A percentile compares a stretch with the other conserved stretches of the same genome.
Conservation (phyloP, 139 green algal species). For the Yamagishiella unicocca region DNA sequence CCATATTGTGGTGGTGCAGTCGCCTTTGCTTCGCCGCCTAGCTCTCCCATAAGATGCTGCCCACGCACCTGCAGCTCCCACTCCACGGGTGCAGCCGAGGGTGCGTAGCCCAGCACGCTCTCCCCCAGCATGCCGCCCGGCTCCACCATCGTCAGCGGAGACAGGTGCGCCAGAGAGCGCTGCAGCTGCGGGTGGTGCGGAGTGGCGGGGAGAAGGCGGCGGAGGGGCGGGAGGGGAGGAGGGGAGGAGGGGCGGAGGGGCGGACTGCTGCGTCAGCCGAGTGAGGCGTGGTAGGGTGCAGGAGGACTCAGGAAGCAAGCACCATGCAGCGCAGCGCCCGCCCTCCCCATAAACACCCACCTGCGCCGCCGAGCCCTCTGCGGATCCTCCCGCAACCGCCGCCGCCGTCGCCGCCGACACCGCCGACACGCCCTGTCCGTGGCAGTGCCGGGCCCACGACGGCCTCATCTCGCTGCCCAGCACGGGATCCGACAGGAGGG, state of each 20-base stretch:
- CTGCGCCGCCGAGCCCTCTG: background rate
- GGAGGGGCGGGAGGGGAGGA: background rate
- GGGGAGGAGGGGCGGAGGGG: background rate
- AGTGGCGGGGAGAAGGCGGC: background rate
- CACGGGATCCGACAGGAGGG: background rate
- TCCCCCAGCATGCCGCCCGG: constrained; percentile 20
- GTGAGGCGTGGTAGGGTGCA: background rate
- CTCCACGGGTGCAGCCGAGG: too few relatives aligned
- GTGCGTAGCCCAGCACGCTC: constrained; percentile 25
- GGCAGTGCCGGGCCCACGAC: background rate
- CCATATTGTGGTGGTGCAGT: background rate
- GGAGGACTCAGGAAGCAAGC: background rate
- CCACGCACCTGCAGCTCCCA: background rate
- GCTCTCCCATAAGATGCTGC: background rate
- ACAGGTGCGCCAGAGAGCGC: constrained; percentile 1
- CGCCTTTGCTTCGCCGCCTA: background rate
- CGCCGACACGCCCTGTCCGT: background rate
- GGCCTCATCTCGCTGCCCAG: background rate
- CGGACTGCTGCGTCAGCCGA: background rate
- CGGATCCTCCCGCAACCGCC: too few relatives aligned
- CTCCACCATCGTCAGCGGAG: constrained; percentile 1
- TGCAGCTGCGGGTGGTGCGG: background rate
- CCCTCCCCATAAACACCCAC: background rate
- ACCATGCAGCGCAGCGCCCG: background rate
- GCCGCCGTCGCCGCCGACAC: background rate